phyloP scores from a whole-genome alignment of 768 basidiomycete genomes.

The Mycena polygramma region DNA sequence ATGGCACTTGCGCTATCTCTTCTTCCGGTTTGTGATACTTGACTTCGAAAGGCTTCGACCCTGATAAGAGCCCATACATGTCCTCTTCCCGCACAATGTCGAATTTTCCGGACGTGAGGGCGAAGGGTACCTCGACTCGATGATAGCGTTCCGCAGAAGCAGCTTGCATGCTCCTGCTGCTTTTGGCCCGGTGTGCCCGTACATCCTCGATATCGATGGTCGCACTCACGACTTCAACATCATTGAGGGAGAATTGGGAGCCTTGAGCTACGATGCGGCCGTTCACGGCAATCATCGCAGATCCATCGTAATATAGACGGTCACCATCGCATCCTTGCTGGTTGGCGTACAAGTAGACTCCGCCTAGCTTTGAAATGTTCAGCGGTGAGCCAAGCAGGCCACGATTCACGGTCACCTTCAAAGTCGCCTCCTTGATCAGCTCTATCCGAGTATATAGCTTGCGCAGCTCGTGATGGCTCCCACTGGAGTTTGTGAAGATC shows the following conservation, averaged over 20 bases:
- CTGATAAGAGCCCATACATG: slow-evolving; percentile 52
- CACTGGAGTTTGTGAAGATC: slow-evolving; percentile 98
- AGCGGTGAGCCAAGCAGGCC: slow-evolving; percentile 15
- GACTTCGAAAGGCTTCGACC: slow-evolving; percentile 59
- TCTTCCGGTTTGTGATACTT: slow-evolving; percentile 92
- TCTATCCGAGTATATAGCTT: slow-evolving; percentile 94
- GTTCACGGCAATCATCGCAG: slow-evolving; percentile 95
- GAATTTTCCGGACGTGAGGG: slow-evolving; percentile 82
- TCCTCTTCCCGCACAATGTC: slow-evolving; percentile 71
- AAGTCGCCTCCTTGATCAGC: slow-evolving; percentile 95
- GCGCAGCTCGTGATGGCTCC: slow-evolving; percentile 98
- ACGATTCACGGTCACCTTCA: slow-evolving; percentile 70
- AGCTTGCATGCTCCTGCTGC: slow-evolving; percentile 92
- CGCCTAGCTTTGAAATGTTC: slow-evolving; percentile 76
- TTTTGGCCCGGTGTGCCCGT: slow-evolving; percentile 86
- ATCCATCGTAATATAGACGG: slow-evolving; percentile 97
- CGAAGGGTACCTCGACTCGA: slow-evolving; percentile 85
- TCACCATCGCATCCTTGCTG: slow-evolving; percentile 99
- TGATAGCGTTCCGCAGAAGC: slow-evolving; percentile 81
- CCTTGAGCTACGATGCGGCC: slow-evolving; percentile 95
- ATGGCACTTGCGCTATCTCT: slow-evolving; percentile 89
- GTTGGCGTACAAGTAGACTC: slow-evolving; percentile 97
- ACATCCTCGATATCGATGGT: slow-evolving; percentile 98
- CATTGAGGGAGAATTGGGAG: slow-evolving; percentile 94
- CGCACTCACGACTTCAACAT: slow-evolving; percentile 96